A percentile compares a stretch with the other conserved stretches of the same genome.
phyloP scores from a whole-genome alignment of 192 early-diverging fungal species.

The Dissophora ornata region DNA sequence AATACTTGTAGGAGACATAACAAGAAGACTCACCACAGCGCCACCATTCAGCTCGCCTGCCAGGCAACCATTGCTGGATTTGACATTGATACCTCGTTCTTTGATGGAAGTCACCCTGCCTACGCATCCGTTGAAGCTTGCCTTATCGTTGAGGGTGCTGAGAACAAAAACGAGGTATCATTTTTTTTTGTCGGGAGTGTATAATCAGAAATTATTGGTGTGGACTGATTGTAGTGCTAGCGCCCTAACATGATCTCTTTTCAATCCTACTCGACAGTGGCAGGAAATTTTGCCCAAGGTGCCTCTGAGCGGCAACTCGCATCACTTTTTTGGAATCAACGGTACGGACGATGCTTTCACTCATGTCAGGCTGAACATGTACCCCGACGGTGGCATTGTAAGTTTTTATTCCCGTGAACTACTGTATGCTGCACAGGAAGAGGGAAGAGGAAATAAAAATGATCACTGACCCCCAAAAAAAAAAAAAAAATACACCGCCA shows the following conservation, averaged over 20 bases:
- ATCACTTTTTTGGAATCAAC: conserved; percentile 72
- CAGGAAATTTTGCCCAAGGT: conserved; percentile 75
- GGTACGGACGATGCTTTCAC: conserved; percentile 66
- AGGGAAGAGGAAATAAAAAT: too few species aligned
- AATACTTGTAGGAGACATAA: conserved; percentile 37
- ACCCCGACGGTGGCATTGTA: conserved; percentile 85
- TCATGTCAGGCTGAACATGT: conserved; percentile 80
- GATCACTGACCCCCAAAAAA: too few species aligned
- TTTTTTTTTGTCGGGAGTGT: background rate
- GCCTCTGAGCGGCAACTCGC: conserved; percentile 75
- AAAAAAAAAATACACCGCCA: too few species aligned
- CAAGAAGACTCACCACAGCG: conserved; percentile 49
- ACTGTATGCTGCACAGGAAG: too few species aligned
- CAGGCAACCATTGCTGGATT: conserved; percentile 84
- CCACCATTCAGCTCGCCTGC: conserved; percentile 87
- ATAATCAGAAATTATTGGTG: too few species aligned
- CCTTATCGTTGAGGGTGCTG: conserved; percentile 58
- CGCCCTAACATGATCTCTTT: too few species aligned
- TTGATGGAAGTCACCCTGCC: conserved; percentile 87
- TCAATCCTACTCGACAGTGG: too few species aligned
- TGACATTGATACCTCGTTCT: conserved; percentile 92
- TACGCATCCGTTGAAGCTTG: conserved; percentile 77
- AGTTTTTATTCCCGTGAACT: conserved; percentile 31
- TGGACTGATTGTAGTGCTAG: too few species aligned
- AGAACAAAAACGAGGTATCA: conserved; percentile 59